Percentiles rank a stretch among this genome's conserved stretches.
Conservation (phyloP, 1,284 basidiomycete species). For the Puccinia polysora region DNA sequence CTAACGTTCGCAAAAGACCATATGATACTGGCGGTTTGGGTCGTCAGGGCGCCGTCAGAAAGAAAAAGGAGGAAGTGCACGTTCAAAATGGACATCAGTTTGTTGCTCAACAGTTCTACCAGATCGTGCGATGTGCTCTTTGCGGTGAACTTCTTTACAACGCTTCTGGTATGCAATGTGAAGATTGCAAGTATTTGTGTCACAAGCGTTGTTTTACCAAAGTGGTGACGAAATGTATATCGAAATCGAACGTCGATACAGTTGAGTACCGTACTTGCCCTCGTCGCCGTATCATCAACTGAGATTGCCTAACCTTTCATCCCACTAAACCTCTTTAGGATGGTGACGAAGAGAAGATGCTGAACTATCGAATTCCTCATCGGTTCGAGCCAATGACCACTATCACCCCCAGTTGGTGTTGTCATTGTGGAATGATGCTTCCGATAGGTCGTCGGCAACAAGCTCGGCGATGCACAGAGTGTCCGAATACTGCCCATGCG, state of each 20-base stretch:
- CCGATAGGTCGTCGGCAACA: slow-evolving; percentile 88
- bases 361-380: slow-evolving; percentile 98
- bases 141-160: slow-evolving; percentile 97
- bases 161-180: slow-evolving; percentile 95
- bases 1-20: slow-evolving; percentile 89
- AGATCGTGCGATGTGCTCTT: slow-evolving; percentile 86
- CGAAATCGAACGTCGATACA: slow-evolving; percentile 81
- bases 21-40: slow-evolving; percentile 85
- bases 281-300: slow-evolving; percentile 53
- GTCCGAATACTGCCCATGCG: slow-evolving; percentile 92
- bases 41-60: slow-evolving; percentile 94
- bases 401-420: slow-evolving; percentile 98
- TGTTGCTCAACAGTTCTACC: slow-evolving; percentile 94
- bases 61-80: slow-evolving; percentile 95
- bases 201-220: slow-evolving; percentile 99
- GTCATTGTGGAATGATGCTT: slow-evolving; percentile 88
- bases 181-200: slow-evolving; percentile 97
- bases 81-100: slow-evolving; percentile 99
- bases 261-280: slow-evolving; percentile 56
- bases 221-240: slow-evolving; percentile 98
- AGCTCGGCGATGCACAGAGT: slow-evolving; percentile 84
- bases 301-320: not conserved
- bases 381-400: slow-evolving; percentile 96
- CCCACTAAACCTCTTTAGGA: slow-evolving; percentile 59
- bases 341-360: slow-evolving; percentile 86